Percentiles rank a stretch among this genome's conserved stretches.
These are phyloP conservation scores for Hirschioporus abietinus DNA, from an alignment of 768 basidiomycete genomes.

Conservation along the genomic window DNA sequence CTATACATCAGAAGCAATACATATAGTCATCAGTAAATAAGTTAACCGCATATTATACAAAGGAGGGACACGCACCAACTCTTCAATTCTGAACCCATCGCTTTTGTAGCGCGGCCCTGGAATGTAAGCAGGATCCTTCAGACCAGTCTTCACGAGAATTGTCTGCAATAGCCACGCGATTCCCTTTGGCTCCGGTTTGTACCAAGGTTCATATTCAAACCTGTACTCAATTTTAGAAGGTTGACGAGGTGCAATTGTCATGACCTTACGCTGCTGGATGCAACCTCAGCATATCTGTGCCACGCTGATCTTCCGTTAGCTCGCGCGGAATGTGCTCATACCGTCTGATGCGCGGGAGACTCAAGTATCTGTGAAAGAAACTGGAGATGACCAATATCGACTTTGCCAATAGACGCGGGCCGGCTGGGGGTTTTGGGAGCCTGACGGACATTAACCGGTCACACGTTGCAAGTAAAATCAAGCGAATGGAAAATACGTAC, in stretches of 20 bases:
- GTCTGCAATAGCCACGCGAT: constrained; percentile 28
- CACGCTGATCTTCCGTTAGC: constrained; percentile 17
- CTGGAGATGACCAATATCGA: constrained; percentile 19
- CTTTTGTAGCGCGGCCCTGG: constrained; percentile 17
- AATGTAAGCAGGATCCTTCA: constrained; percentile 37
- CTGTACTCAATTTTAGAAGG: constrained; percentile 15
- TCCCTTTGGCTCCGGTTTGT: constrained; percentile 29
- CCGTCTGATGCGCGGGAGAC: constrained; percentile 30
- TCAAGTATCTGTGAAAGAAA: constrained; percentile 32
- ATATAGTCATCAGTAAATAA: not conserved
- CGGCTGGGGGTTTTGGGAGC: constrained; percentile 33
- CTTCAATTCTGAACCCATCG: constrained; percentile 16
- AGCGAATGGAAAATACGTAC: constrained; percentile 23
- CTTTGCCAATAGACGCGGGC: constrained; percentile 25
- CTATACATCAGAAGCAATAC: not conserved
- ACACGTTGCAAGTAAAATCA: not conserved
- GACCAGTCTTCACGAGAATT: constrained; percentile 35
- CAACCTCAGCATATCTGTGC: constrained; percentile 25
- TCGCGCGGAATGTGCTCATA: constrained; percentile 20
- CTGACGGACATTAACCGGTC: constrained; percentile 19
- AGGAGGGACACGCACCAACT: constrained; percentile 28
- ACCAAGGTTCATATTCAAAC: constrained; percentile 39
- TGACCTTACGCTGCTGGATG: constrained; percentile 28
- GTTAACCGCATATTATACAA: not conserved
- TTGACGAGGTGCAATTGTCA: not conserved